These are phyloP conservation scores for Aurinia saxatilis DNA, from an alignment of 345 rosid species.

Conservation along the genomic window DNA sequence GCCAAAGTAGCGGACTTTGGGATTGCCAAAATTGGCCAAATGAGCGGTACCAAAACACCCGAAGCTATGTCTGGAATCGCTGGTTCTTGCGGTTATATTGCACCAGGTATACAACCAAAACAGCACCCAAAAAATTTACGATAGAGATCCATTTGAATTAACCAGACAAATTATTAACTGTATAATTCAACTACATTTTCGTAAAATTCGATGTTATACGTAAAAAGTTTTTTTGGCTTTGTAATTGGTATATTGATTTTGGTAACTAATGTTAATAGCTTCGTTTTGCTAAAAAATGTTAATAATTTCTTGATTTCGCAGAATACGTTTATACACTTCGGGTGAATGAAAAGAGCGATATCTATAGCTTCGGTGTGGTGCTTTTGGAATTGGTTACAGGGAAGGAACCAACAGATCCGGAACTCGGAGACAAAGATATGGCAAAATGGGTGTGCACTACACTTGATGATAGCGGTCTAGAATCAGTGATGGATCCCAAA, in stretches of 20 bases:
- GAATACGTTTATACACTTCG: constrained; percentile 82
- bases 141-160: background rate
- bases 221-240: no score
- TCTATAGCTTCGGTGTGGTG: constrained; percentile 87
- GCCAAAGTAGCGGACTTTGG: constrained; percentile 94
- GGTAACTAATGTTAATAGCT: background rate
- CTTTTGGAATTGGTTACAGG: constrained; percentile 78
- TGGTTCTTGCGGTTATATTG: constrained; percentile 91
- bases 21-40: constrained; percentile 62
- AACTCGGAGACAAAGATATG: constrained; percentile 73
- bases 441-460: constrained; percentile 65
- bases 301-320: constrained; percentile 20
- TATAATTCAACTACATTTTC: background rate
- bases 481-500: constrained; percentile 53
- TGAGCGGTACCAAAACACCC: constrained; percentile 35
- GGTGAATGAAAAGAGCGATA: constrained; percentile 95
- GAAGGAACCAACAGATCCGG: constrained; percentile 54
- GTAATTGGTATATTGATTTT: no score
- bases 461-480: constrained; percentile 44
- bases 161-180: background rate
- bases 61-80: constrained; percentile 83
- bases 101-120: constrained; percentile 63
- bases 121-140: background rate
- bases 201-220: background rate
- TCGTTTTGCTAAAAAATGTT: no score